These are phyloP conservation scores for Coniosporium apollinis DNA, from an alignment of 495 filamentous ascomycete genomes.

Conservation along the genomic window DNA sequence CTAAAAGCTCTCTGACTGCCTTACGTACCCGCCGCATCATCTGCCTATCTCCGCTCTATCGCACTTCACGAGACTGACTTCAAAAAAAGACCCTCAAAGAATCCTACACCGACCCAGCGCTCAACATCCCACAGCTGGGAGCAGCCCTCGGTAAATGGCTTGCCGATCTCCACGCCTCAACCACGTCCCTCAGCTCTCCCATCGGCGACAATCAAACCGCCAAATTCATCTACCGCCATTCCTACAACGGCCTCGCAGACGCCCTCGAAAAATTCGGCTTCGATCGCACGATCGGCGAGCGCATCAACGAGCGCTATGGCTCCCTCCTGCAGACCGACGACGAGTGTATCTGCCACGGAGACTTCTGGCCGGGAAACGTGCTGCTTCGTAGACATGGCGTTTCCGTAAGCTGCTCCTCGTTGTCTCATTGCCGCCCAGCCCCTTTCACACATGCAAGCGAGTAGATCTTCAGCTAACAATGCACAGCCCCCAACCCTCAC, in stretches of 20 bases:
- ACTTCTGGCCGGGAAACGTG: conserved; percentile 24
- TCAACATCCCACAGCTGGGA: conserved; percentile 1
- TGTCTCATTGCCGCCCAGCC: not conserved
- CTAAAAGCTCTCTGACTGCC: no score
- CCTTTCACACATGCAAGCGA: no score
- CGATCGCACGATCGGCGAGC: conserved; percentile 13
- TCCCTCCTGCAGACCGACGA: conserved; percentile 14
- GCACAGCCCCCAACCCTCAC: conserved; percentile 5
- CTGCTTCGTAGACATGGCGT: conserved; percentile 2
- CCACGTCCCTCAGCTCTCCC: not conserved
- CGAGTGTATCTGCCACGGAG: conserved; percentile 22
- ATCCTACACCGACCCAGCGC: no score
- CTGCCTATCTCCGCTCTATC: no score
- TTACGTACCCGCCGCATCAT: no score
- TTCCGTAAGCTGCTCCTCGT: not conserved
- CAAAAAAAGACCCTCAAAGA: no score
- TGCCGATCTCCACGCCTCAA: not conserved
- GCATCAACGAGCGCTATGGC: conserved; percentile 16
- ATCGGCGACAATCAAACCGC: conserved; percentile 17
- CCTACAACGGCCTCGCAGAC: conserved; percentile 13
- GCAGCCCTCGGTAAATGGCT: conserved; percentile 2
- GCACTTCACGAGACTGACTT: no score
- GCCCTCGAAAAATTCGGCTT: conserved; percentile 13
- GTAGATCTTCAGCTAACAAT: not conserved
- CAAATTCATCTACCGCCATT: conserved; percentile 15